These are phyloP conservation scores for Globisporangium emineosum DNA, from an alignment of 352 stramenopile genomes.

Conservation along the genomic window DNA sequence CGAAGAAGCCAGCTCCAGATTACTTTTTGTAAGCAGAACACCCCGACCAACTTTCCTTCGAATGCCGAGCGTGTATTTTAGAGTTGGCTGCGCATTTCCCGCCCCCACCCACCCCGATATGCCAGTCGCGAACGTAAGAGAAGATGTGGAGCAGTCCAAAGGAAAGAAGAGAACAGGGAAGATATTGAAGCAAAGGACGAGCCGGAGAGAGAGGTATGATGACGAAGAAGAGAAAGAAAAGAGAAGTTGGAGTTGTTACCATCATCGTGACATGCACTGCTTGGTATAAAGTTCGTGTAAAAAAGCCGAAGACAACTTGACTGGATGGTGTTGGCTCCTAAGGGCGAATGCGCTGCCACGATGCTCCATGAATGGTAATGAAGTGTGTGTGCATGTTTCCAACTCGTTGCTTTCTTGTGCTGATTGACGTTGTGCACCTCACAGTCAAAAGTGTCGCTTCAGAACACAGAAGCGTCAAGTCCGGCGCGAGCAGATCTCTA, in stretches of 20 bases:
- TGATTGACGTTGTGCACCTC: no score
- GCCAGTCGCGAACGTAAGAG: constrained; percentile 8
- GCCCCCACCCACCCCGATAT: neutral
- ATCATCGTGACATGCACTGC: constrained; percentile 14
- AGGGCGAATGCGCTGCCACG: neutral
- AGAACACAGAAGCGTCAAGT: no score
- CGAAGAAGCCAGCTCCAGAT: constrained; percentile 98
- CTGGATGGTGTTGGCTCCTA: neutral
- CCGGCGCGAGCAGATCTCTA: neutral
- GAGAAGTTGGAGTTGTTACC: constrained; percentile 18
- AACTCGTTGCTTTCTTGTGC: neutral
- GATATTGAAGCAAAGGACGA: neutral
- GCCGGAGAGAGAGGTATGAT: constrained; percentile 6
- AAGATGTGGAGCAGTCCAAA: constrained; percentile 1
- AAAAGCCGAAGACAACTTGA: constrained; percentile 13
- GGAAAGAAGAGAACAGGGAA: constrained; percentile 1
- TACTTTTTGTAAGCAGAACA: constrained; percentile 96
- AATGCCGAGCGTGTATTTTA: constrained; percentile 5
- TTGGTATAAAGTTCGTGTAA: constrained; percentile 19
- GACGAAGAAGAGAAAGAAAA: constrained; percentile 11
- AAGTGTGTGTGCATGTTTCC: neutral
- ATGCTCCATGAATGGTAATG: neutral
- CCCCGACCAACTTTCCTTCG: neutral
- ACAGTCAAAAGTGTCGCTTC: no score
- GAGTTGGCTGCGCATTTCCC: neutral